These are phyloP conservation scores for Mollisiaceae sp. DNA, from an alignment of 2,329 filamentous ascomycete genomes.

Conservation along the genomic window DNA sequence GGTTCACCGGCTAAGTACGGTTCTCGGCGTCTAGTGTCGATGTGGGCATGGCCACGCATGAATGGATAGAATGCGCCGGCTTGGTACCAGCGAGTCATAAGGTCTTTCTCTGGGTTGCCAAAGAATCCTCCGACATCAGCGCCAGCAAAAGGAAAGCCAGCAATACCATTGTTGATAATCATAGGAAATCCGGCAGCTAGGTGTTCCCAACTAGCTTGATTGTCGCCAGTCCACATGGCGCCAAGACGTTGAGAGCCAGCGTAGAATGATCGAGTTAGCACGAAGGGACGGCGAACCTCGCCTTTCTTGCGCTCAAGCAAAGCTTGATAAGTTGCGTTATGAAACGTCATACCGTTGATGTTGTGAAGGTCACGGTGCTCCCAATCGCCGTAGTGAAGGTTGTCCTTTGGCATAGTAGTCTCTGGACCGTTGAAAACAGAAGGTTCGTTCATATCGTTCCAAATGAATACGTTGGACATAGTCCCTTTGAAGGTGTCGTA, in stretches of 20 bases:
- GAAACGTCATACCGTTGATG: constrained; percentile 90
- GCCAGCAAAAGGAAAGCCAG: constrained; percentile 91
- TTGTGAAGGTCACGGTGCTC: constrained; percentile 98
- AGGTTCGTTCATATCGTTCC: constrained; percentile 99
- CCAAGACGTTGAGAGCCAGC: constrained; percentile 87
- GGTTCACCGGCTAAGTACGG: constrained; percentile 88
- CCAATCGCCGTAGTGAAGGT: constrained; percentile 88
- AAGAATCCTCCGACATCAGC: constrained; percentile 99
- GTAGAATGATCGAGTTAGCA: constrained; percentile 91
- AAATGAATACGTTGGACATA: constrained; percentile 85
- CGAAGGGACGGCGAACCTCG: constrained; percentile 84
- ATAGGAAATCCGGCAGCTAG: constrained; percentile 90
- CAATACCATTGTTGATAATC: constrained; percentile 89
- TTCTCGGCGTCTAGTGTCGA: constrained; percentile 91
- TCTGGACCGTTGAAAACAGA: constrained; percentile 99
- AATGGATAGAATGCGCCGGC: constrained; percentile 97
- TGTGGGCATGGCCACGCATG: constrained; percentile 96
- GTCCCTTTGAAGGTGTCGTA: constrained; percentile 89
- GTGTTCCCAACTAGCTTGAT: constrained; percentile 91
- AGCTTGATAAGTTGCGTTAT: constrained; percentile 91
- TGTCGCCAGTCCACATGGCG: constrained; percentile 99
- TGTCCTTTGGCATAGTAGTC: constrained; percentile 99
- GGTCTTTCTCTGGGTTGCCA: constrained; percentile 90
- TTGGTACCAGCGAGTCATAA: constrained; percentile 95
- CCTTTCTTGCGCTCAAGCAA: constrained; percentile 85